Conservation (phyloP, 345 rosid genomes). For the Heritiera fomes region DNA sequence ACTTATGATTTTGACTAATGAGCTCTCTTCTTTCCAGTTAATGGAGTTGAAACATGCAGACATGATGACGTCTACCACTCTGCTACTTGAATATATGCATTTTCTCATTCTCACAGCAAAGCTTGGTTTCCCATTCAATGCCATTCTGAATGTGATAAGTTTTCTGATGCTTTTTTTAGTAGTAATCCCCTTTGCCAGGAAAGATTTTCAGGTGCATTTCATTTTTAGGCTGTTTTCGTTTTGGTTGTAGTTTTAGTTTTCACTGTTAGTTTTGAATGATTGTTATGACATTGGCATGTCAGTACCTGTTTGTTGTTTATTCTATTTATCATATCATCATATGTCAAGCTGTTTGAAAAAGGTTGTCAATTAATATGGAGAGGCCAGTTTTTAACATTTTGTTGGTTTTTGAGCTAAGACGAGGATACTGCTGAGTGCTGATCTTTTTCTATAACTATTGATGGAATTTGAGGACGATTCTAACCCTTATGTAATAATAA, state of each 20-base stretch:
- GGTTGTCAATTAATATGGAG: neutral
- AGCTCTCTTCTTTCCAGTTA: neutral
- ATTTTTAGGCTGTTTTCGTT: neutral
- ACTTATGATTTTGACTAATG: neutral
- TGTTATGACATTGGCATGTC: neutral
- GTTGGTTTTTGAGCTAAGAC: neutral
- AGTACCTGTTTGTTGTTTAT: neutral
- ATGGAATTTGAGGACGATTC: neutral
- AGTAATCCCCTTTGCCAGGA: neutral
- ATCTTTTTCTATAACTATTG: too few relatives aligned
- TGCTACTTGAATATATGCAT: neutral
- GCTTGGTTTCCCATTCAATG: neutral
- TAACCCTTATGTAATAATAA: too few relatives aligned
- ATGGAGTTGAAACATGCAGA: conserved; percentile 18
- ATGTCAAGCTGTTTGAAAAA: neutral
- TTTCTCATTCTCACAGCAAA: conserved; percentile 5
- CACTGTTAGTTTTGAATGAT: neutral
- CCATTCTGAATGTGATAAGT: conserved; percentile 4
- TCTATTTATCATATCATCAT: conserved; percentile 6
- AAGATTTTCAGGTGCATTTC: neutral
- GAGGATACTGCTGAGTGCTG: neutral
- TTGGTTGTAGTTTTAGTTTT: neutral
- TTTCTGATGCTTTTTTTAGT: neutral
- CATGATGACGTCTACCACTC: neutral
- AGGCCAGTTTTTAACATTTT: neutral